A percentile compares a stretch with the other conserved stretches of the same genome.
Evolutionary conservation across 1,139 yeast genomes (phyloP).

Genomic region (Suhomyces coccinellae): DNA sequence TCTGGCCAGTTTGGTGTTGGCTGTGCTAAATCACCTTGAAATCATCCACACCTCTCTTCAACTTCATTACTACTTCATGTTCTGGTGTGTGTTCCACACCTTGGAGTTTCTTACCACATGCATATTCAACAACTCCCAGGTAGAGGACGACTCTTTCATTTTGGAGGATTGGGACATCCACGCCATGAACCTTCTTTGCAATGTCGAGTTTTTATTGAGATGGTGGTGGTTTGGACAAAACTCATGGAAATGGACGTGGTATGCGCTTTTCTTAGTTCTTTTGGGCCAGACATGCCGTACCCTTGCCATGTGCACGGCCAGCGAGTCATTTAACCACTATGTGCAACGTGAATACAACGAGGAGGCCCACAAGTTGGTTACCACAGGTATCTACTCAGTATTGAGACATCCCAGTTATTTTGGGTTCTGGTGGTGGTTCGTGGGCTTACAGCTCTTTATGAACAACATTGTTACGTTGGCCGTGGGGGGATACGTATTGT

Average conservation of each 20-base stretch:
- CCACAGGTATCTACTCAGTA: conserved; percentile 65
- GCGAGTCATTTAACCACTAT: conserved; percentile 82
- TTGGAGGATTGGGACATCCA: conserved; percentile 70
- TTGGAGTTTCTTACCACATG: conserved; percentile 83
- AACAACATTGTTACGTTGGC: conserved; percentile 53
- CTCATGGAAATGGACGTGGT: conserved; percentile 3
- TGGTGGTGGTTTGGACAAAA: conserved; percentile 3
- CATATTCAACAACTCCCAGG: conserved; percentile 62
- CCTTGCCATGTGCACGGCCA: conserved; percentile 84
- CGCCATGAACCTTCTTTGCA: conserved; percentile 53
- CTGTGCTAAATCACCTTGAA: conserved; percentile 9
- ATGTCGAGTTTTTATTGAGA: conserved; percentile 24
- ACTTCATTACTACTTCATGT: conserved; percentile 45
- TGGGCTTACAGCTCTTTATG: conserved; percentile 76
- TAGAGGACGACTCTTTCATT: conserved; percentile 74
- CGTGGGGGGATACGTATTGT: conserved; percentile 49
- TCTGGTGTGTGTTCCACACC: conserved; percentile 68
- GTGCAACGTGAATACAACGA: conserved; percentile 55
- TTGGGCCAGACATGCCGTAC: conserved; percentile 71
- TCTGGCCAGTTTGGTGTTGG: conserved; percentile 17
- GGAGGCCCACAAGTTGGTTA: conserved; percentile 63
- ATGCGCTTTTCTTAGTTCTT: conserved; percentile 29
- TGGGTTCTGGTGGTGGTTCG: conserved; percentile 93
- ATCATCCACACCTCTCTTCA: conserved; percentile 6
- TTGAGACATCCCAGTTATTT: conserved; percentile 88